Conservation (phyloP, 2,329 filamentous ascomycete genomes). For the Pyrenophora graminea region DNA sequence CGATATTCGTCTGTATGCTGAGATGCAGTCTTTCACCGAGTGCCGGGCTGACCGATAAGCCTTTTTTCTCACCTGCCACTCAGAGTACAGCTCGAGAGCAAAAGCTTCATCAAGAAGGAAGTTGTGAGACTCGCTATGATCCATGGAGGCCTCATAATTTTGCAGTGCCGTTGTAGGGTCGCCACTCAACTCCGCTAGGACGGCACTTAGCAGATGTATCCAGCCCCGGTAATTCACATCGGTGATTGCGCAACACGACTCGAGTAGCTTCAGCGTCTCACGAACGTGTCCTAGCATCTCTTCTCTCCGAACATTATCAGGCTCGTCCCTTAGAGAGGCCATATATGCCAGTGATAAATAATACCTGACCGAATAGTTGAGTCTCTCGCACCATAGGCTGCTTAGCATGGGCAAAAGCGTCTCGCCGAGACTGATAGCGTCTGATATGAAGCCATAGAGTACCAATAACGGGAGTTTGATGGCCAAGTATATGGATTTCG, state of each 20-base stretch:
- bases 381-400: conserved; percentile 51
- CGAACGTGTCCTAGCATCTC: conserved; percentile 60
- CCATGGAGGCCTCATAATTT: conserved; percentile 71
- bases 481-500: conserved; percentile 70
- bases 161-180: conserved; percentile 61
- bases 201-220: conserved; percentile 70
- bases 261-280: conserved; percentile 63
- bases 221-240: conserved; percentile 73
- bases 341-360: conserved; percentile 51
- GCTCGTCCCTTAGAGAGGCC: conserved; percentile 45
- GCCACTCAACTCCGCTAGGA: conserved; percentile 65
- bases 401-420: conserved; percentile 47
- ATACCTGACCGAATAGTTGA: conserved; percentile 50
- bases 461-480: conserved; percentile 50
- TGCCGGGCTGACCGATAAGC: conserved; percentile 70
- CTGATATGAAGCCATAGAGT: conserved; percentile 50
- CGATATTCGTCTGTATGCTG: conserved; percentile 69
- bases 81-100: conserved; percentile 73
- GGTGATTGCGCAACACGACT: conserved; percentile 66
- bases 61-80: conserved; percentile 67
- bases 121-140: conserved; percentile 70
- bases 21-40: conserved; percentile 69
- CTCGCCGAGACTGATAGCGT: conserved; percentile 51
- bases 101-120: conserved; percentile 74
- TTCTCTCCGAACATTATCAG: conserved; percentile 45